Base-by-base conservation (phyloP, 257 asterid species). In the Ophiorrhiza pumila region DNA sequence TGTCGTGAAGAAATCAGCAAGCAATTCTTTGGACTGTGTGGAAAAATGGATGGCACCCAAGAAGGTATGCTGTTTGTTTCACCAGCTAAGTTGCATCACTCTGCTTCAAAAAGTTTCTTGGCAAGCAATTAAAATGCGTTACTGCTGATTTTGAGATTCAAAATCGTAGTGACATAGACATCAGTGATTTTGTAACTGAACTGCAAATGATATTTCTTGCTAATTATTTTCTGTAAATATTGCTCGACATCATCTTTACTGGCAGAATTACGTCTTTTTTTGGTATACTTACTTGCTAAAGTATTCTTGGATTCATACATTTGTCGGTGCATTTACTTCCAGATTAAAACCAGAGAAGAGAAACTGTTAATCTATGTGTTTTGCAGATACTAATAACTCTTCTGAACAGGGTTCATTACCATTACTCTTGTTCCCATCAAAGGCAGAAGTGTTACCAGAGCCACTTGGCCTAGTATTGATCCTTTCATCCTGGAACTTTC, bases 381-480 rank as follows among this genome's bases (percentile, higher is more conserved):
- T 23, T 50, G 65, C 64, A 41, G 49, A 34, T 69, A 61, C 76
- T 79, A 58, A 79, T 73, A 64, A 31, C 71, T 47, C 22, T 41
- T 43, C 39, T 77, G 60, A 18, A 69, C 93, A 93, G 98, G 85
- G 85, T 35, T 71, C 67, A 53, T 53, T 91, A 56, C 96, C 98
- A 7, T 71, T 85, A 55, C 85, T 85, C 59, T 65, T 91, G 73
- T 83, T 91, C 83, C 98, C 97, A 35, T 74, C 97, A 35, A 87
- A 70, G 74, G 97, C 83, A 43, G 81, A 86, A 75, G 84, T 93
- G 53, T 74, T 91, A 69, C 92, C 97, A 1, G 98, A 93, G 86
- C 98, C 98, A 71, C 87, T 87, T 63, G 97, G 97, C 58, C 85
- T 88, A 13, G 94, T 91, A n/a, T 90, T 93, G 77, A 82, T 93